Evolutionary conservation across 1,284 basidiomycete genomes (phyloP).

Genomic region (Coniferiporia weirii): DNA sequence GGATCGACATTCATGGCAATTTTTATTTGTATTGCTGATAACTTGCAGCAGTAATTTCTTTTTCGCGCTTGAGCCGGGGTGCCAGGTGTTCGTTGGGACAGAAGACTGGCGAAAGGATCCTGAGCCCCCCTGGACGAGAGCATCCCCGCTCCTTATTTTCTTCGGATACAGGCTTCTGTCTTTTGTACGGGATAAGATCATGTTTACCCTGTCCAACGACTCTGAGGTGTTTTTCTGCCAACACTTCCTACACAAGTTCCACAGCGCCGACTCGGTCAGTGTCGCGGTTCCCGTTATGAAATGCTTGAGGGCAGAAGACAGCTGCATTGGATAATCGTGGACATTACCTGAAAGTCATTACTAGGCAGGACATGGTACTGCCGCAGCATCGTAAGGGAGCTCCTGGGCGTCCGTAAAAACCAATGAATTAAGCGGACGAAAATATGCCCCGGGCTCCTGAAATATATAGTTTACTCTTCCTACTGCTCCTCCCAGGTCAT

Average conservation of each 20-base stretch:
- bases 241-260: constrained; percentile 1
- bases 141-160: too few species aligned
- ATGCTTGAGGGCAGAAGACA: background rate
- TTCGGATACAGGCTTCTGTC: too few species aligned
- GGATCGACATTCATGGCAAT: constrained; percentile 34
- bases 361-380: background rate
- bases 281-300: background rate
- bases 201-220: too few species aligned
- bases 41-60: constrained; percentile 66
- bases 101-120: constrained; percentile 72
- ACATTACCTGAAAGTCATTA: constrained; percentile 2
- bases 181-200: too few species aligned
- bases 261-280: background rate
- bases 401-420: too few species aligned
- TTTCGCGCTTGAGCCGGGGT: constrained; percentile 63
- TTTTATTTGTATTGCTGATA: constrained; percentile 4
- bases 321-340: background rate
- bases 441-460: too few species aligned
- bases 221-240: background rate
- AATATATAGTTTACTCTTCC: too few species aligned
- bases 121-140: constrained; percentile 43
- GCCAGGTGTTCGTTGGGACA: constrained; percentile 66
- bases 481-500: too few species aligned
- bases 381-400: background rate
- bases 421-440: too few species aligned